Evolutionary conservation across 2,329 filamentous ascomycete genomes (phyloP), one percentile per base, ranked within the genome.

Genomic region (Fusarium foetens): DNA sequence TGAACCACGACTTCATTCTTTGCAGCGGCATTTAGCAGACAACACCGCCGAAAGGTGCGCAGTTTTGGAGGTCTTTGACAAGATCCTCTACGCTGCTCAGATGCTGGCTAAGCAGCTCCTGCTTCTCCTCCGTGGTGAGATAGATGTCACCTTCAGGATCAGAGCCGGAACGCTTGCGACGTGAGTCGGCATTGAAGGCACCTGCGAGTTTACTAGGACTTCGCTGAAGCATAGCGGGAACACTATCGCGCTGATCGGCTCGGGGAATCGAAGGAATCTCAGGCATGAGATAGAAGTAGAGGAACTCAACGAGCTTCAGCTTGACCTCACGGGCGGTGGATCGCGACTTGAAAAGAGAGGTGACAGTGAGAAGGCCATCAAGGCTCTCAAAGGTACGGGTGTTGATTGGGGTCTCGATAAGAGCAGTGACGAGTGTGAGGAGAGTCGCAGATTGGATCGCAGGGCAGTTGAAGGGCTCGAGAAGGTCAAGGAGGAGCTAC

Each of bases 261-360:
- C 83, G 83, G 9, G 88, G 87, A 70, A 88, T 87, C 25, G 87
- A 84, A 48, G 87, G 91, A 1, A 89, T 90, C 83, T 99, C 96
- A 55, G 95, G 95, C 92, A 98, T 97, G 75, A 99, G 91, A 82
- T 98, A 99, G 83, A 98, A 98, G 86, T 98, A 98, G 57, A 99
- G 85, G 80, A 98, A 98, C 82, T 98, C 96, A 75, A 98, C 92
- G n/a, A 97, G 90, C 81, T 97, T 96, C 79, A 97, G 89, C 84
- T 97, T 98, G 73, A 98, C 95, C 76, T 95, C 93, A 69, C 94
- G 91, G 29, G 91, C 91, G 7, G 95, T 98, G 73, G 91, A 90
- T 68, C 94, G 91, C 71, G 92, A 93, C 82, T 97, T 97, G 89
- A 98, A 98, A 54, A 98, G 88, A 14, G 93, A 95, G 4, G 95